Evolutionary conservation across 306 rosid genomes (phyloP), one percentile per base, ranked within the genome.

Genomic region (Sicyos baderoa): DNA sequence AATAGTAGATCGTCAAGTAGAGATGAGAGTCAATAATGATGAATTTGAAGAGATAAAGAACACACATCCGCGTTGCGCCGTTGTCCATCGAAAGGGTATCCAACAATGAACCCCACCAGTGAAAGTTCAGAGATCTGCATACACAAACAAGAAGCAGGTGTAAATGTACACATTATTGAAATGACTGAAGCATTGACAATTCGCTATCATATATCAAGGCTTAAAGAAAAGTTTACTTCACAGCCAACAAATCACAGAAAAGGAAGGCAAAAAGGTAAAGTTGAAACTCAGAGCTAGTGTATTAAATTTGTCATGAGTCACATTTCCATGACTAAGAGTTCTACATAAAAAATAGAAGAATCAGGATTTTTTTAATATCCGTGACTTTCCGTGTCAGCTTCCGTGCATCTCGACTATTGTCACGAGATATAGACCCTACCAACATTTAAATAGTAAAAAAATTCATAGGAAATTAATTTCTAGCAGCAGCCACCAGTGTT

Each of bases 91-190:
- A 74, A 81, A 64, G 96, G 89, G 78, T 55, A 50, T 18, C 99
- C 99, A 69, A 93, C 84, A 68, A 93, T 78, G 56, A 93, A 83
- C 23, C 90, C 94, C 72, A 69, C 81, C 78, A 90, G 59, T 55
- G 91, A 86, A 32, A 82, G 78, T 54, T 80, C 75, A 53, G 90
- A 81, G 47, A 83, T 77, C 98, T 92, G 90, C 84, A 82, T 6
- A 77, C 14, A 75, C 72, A 74, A 54, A 75, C 54, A 69, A 55
- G 56, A 47, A 71, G 56, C 21, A 50, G 61, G 74, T 72, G 74
- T 70, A 37, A 66, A 53, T 61, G 35, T 60, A 54, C 42, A 54
- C 10, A 23, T 76, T 45, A 74, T 45, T 32, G 14, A 42, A 23
- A 56, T 40, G 53, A 19, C 35, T 64, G 70, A 64, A 66, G 21